Evolutionary conservation across 176 grass and related monocot genomes (phyloP).

Genomic region (Olyra latifolia): DNA sequence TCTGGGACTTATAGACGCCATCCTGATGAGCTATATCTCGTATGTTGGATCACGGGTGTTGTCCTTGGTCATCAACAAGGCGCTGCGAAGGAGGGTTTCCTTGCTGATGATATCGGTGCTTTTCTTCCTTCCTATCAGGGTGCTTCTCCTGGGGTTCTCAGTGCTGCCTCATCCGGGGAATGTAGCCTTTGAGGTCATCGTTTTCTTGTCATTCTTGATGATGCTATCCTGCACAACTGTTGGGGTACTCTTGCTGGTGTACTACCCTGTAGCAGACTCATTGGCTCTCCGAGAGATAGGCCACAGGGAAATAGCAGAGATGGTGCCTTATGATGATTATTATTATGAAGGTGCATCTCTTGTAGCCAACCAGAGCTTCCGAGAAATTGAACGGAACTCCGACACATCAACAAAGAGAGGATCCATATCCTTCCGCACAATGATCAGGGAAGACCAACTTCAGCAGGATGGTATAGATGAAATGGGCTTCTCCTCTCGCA

Average conservation of each 20-base stretch:
- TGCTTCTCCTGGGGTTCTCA: conserved; percentile 86
- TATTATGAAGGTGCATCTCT: conserved; percentile 73
- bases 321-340: conserved; percentile 93
- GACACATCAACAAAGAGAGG: conserved; percentile 68
- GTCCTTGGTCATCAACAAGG: conserved; percentile 81
- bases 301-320: conserved; percentile 51
- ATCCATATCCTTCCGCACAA: conserved; percentile 77
- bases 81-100: conserved; percentile 73
- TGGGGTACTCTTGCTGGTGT: conserved; percentile 82
- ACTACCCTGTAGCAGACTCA: conserved; percentile 77
- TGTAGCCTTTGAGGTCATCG: conserved; percentile 57
- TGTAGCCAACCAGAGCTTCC: conserved; percentile 66
- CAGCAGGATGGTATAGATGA: conserved; percentile 51
- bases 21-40: conserved; percentile 77
- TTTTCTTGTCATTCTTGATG: conserved; percentile 77
- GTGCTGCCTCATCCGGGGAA: conserved; percentile 57
- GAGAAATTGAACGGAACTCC: conserved; percentile 64
- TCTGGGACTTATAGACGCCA: conserved; percentile 66
- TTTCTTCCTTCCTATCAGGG: conserved; percentile 67
- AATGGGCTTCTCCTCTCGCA: conserved; percentile 40
- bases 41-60: conserved; percentile 68
- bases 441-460: conserved; percentile 68
- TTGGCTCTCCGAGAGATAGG: conserved; percentile 54
- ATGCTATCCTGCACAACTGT: conserved; percentile 63
- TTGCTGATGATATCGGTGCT: conserved; percentile 64